A percentile compares a stretch with the other conserved stretches of the same genome.
phyloP scores from a whole-genome alignment of 305 asterid species.

The Ilex paraguariensis region DNA sequence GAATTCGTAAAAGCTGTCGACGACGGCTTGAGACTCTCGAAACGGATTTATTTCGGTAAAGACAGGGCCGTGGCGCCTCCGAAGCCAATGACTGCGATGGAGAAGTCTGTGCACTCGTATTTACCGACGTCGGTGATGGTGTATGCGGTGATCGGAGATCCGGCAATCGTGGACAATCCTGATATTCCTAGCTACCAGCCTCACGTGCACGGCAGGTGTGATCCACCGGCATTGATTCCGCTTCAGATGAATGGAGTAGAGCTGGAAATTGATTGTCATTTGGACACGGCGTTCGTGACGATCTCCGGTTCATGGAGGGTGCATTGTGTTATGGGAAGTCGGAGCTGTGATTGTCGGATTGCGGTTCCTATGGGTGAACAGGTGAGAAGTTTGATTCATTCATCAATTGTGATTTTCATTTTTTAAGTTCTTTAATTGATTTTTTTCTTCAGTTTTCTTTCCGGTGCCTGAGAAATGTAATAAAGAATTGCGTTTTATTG shows the following conservation, averaged over 20 bases:
- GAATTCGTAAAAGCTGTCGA: constrained; percentile 82
- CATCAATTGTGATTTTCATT: too few relatives aligned
- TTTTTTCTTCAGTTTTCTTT: too few relatives aligned
- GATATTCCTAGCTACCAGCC: constrained; percentile 99
- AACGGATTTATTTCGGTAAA: constrained; percentile 76
- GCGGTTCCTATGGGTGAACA: constrained; percentile 96
- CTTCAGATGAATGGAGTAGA: constrained; percentile 77
- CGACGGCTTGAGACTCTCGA: constrained; percentile 85
- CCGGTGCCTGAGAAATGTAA: too few relatives aligned
- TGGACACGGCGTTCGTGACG: constrained; percentile 76
- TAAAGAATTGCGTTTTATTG: too few relatives aligned
- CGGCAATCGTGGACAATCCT: constrained; percentile 87
- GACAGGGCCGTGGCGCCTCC: constrained; percentile 94
- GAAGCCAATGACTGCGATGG: constrained; percentile 66
- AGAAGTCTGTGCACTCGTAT: constrained; percentile 38
- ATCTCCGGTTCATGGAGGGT: constrained; percentile 74
- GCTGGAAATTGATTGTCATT: constrained; percentile 57
- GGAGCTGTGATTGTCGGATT: constrained; percentile 70
- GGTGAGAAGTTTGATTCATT: constrained; percentile 27
- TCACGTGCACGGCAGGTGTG: constrained; percentile 91
- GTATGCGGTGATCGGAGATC: constrained; percentile 76
- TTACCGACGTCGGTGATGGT: constrained; percentile 74
- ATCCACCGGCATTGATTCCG: constrained; percentile 89
- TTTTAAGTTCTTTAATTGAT: too few relatives aligned
- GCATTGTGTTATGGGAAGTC: constrained; percentile 90